Evolutionary conservation across 371 early-diverging fungal genomes (phyloP).

Genomic region (Chytridium lagenaria): DNA sequence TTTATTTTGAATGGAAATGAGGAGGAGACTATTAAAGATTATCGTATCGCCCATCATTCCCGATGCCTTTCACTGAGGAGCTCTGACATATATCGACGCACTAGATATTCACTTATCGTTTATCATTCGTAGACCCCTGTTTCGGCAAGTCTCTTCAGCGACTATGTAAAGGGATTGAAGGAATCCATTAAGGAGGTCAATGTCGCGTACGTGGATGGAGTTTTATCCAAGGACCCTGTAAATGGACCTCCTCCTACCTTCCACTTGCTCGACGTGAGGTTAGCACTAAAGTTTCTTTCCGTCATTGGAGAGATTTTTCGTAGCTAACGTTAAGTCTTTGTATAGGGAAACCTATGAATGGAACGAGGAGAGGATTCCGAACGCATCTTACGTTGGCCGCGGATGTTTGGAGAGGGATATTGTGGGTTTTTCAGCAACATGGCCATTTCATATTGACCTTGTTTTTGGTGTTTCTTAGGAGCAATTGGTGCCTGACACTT

Average conservation of each 20-base stretch:
- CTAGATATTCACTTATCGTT: no score
- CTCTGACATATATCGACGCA: no score
- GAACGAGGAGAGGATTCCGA: slow-evolving; percentile 56
- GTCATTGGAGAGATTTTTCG: neutral
- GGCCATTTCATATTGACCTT: slow-evolving; percentile 4
- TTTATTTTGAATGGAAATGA: no score
- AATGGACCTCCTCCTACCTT: slow-evolving; percentile 46
- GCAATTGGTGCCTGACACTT: slow-evolving; percentile 43
- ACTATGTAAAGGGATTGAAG: slow-evolving; percentile 38
- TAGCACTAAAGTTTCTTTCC: neutral
- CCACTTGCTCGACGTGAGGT: slow-evolving; percentile 60
- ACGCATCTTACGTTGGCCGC: slow-evolving; percentile 54
- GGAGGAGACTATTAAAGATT: no score
- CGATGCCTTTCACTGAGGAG: no score
- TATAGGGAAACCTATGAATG: slow-evolving; percentile 57
- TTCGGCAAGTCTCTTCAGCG: slow-evolving; percentile 33
- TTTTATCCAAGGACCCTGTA: slow-evolving; percentile 36
- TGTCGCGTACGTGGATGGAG: slow-evolving; percentile 36
- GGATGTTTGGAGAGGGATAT: slow-evolving; percentile 59
- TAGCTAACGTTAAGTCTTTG: neutral
- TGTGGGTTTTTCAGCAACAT: slow-evolving; percentile 39
- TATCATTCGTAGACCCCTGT: neutral
- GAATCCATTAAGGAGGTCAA: slow-evolving; percentile 48
- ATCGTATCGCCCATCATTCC: no score
- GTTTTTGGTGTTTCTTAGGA: slow-evolving; percentile 34